A percentile compares a stretch with the other conserved stretches of the same genome.
Evolutionary conservation across 768 basidiomycete genomes (phyloP).

Genomic region (Suillus decipiens): DNA sequence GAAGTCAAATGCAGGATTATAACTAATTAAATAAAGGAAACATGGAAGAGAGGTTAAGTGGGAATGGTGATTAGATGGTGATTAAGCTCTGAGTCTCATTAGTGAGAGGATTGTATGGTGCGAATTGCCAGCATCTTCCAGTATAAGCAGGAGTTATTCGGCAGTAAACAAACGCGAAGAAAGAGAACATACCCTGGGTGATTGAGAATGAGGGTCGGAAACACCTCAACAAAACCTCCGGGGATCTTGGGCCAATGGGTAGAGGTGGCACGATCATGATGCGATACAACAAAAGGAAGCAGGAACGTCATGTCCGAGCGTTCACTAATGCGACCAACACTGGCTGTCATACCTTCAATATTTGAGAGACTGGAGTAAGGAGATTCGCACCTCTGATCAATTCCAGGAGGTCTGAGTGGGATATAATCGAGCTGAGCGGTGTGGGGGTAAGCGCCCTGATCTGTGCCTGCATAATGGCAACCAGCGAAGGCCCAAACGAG

Average conservation of each 20-base stretch:
- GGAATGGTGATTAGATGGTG: neutral
- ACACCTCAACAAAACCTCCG: neutral
- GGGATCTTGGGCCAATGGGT: constrained; percentile 13
- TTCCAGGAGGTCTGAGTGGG: constrained; percentile 9
- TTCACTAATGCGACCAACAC: neutral
- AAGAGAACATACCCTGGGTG: constrained; percentile 6
- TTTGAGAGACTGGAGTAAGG: neutral
- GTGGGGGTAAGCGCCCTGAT: constrained; percentile 1
- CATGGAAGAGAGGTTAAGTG: neutral
- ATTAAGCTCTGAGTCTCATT: constrained; percentile 1
- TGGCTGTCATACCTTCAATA: constrained; percentile 3
- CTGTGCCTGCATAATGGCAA: constrained; percentile 4
- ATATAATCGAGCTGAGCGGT: constrained; percentile 6
- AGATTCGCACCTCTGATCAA: constrained; percentile 8
- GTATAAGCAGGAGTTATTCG: neutral
- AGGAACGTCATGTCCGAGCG: constrained; percentile 11
- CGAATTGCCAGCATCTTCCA: constrained; percentile 15
- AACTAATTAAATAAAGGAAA: neutral
- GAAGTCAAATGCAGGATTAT: neutral
- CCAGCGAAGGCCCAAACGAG: constrained; percentile 2
- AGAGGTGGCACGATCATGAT: constrained; percentile 13
- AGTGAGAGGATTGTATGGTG: constrained; percentile 13
- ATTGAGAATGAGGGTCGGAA: constrained; percentile 6
- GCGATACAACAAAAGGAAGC: constrained; percentile 14
- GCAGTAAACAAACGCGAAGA: neutral